These are phyloP conservation scores for Achlya hypogyna DNA, from an alignment of 352 stramenopile species.

Conservation along the genomic window DNA sequence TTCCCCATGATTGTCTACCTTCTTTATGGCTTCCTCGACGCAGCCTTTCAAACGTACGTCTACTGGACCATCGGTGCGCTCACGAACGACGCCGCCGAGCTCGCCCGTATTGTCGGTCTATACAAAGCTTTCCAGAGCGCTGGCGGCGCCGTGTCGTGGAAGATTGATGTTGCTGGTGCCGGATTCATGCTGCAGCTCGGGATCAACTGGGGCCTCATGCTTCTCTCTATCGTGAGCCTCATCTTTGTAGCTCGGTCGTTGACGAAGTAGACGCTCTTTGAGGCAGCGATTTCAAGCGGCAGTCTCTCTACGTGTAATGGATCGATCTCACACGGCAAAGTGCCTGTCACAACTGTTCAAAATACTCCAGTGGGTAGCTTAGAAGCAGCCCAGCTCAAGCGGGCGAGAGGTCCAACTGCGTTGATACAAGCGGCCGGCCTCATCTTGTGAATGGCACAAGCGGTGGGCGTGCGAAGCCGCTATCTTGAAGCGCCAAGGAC, in stretches of 20 bases:
- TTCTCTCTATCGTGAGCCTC: neutral
- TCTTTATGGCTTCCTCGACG: slow-evolving; percentile 60
- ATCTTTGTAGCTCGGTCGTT: neutral
- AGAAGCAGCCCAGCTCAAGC: too few species aligned
- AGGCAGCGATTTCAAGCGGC: too few species aligned
- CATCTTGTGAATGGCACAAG: too few species aligned
- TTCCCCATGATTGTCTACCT: slow-evolving; percentile 51
- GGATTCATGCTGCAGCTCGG: slow-evolving; percentile 25
- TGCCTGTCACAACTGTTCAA: too few species aligned
- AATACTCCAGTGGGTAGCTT: too few species aligned
- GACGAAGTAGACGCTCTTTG: neutral
- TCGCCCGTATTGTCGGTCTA: slow-evolving; percentile 42
- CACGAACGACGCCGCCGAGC: slow-evolving; percentile 27
- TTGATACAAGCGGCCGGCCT: too few species aligned
- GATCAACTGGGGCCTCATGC: slow-evolving; percentile 31
- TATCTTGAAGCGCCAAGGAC: too few species aligned
- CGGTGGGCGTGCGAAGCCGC: too few species aligned
- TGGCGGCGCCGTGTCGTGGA: slow-evolving; percentile 32
- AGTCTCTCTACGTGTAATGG: too few species aligned
- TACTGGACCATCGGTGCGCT: slow-evolving; percentile 73
- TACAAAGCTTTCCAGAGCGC: slow-evolving; percentile 61
- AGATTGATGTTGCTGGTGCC: slow-evolving; percentile 26
- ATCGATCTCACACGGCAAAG: too few species aligned
- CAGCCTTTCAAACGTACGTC: slow-evolving; percentile 62
- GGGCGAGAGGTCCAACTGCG: too few species aligned